These are phyloP conservation scores for Coffea eugenioides DNA, from an alignment of 257 asterid species.

Conservation along the genomic window DNA sequence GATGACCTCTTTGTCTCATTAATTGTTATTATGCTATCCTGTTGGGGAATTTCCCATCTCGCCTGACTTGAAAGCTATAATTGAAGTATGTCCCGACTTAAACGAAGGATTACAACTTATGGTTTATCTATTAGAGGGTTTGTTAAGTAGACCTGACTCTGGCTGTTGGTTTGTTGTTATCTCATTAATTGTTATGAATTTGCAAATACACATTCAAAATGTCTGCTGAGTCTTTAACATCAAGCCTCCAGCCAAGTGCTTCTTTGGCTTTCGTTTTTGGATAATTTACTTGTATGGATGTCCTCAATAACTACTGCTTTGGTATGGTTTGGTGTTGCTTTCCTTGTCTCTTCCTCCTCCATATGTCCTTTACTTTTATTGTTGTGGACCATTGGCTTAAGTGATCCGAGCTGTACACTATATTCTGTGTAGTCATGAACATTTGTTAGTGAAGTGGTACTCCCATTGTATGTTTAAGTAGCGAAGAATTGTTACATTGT, in stretches of 20 bases:
- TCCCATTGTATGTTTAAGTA: background rate
- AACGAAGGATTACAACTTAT: background rate
- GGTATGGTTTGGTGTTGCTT: background rate
- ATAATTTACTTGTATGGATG: background rate
- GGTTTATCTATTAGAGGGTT: background rate
- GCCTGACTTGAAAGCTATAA: background rate
- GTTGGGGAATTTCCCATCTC: background rate
- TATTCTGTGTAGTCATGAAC: background rate
- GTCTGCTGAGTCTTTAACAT: background rate
- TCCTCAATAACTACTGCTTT: background rate
- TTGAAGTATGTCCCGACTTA: background rate
- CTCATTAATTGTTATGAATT: background rate
- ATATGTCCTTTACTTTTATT: background rate
- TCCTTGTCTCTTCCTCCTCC: background rate
- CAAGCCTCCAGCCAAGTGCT: background rate
- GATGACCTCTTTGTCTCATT: background rate
- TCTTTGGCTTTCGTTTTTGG: background rate
- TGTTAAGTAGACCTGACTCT: background rate
- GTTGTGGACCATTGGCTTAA: background rate
- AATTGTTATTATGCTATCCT: background rate
- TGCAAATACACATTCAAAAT: background rate
- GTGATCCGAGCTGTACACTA: background rate
- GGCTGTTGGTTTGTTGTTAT: background rate
- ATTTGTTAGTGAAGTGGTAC: background rate
- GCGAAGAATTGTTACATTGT: conserved; percentile 8